Base-by-base conservation (phyloP, 495 filamentous ascomycete species). In the Penicillium silybi region DNA sequence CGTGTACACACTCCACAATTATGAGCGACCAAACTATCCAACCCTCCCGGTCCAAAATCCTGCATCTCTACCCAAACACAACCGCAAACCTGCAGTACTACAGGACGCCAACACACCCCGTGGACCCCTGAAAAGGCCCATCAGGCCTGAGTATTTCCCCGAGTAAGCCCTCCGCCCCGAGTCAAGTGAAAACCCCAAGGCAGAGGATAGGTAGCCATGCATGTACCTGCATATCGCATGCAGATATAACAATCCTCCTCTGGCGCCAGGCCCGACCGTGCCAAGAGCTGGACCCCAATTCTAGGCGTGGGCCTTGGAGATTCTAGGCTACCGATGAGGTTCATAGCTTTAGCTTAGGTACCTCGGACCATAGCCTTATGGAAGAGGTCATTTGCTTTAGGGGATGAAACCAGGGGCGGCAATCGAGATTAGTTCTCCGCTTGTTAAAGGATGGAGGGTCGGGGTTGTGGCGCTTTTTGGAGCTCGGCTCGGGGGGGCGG, bases 201-300 rank as follows among this genome's bases (percentile, higher is more conserved):
- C 29, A 29, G 2, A 6, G 11, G 29, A 32, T 11, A 32, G 29
- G 29, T 32, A 37, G 46, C 46, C 42, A 19, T 58, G 58, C 58
- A 58, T 50, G 60, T 63, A 63, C 60, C 57, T 63, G 57, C 53
- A 63, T 60, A 57, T 47, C 40, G 48, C 53, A 63, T 63, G 60
- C 53, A 56, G 13, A 53, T 5, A 34, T 32, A 48, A 38, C 50
- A 44, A 44, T 26, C 26, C 34, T 18, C 38, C 18, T 13, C 42
- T 41, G 37, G 13, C 17, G 29, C 8, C 20, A 13, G 44, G 53
- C 40, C 23, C 43, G 38, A 38, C 41, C 46, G 40, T 54, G 45
- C 40, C 45, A 48, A 53, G 44, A 35, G 17, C 10, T 32, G 29
- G 29, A 10, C 9, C 9, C 22, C 9, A 8, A 32, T 2, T 32